Base-by-base conservation (phyloP, 768 basidiomycete genomes). In the Collybia sordida region DNA sequence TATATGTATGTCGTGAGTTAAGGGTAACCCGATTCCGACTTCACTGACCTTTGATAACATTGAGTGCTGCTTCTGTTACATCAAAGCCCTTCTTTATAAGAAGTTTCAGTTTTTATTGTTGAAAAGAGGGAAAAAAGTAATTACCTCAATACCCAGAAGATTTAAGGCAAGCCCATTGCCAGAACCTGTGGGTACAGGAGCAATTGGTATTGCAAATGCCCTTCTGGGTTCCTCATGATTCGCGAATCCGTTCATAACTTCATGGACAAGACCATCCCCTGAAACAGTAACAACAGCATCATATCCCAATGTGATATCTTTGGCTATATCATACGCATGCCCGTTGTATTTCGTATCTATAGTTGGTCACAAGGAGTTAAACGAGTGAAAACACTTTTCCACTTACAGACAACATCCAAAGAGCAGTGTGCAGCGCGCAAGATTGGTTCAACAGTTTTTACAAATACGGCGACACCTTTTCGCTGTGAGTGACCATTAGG, bases 201-300 rank as follows among this genome's bases (percentile, higher is more conserved):
- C 82, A 21, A 95, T 67, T 1, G 93, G 90, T 24, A 83, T 81
- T 39, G 61, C 63, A 49, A 93, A 79, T 0, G 88, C 91, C 41
- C 72, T 73, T 28, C 70, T 63, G 1, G 86, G 81, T 31, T 83
- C 71, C 23, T 71, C 65, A 50, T 88, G 86, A 46, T 83, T 71
- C 2, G 87, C 83, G 49, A 93, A 81, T 2, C 92, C 93, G 60
- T 95, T 95, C 62, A 93, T 58, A 19, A 91, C 75, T 68, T 95
- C 93, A 59, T 93, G 88, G 14, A 92, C 61, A 28, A 91, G 73
- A 6, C 93, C 93, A 58, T 95, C 93, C 0, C 93, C 93, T 0
- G 90, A 93, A 19, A 94, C 77, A 24, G 82, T 67, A 31, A 90
- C 77, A 36, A 95, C 63, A 0, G 84, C 89, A 54, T 93, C 91